These are phyloP conservation scores for Sugiyamaella boreocaroliniensis DNA, from an alignment of 805 yeast genomes.

Conservation along the genomic window DNA sequence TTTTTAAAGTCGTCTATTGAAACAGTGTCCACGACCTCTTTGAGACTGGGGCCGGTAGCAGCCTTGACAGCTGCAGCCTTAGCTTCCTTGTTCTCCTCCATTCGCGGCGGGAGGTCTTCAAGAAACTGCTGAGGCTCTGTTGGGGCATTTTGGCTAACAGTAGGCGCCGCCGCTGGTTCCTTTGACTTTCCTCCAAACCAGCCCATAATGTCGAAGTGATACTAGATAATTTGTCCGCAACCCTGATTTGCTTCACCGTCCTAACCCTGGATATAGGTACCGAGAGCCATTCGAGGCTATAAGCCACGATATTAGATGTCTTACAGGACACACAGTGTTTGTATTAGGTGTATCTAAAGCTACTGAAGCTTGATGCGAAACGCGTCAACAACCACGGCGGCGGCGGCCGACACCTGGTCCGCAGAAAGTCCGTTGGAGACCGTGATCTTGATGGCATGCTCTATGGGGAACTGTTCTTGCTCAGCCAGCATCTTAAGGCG, in stretches of 20 bases:
- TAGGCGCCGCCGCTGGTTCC: too few relatives aligned
- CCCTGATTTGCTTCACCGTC: too few relatives aligned
- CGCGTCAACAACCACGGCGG: conserved; percentile 29
- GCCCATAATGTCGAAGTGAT: too few relatives aligned
- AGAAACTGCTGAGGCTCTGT: conserved; percentile 10
- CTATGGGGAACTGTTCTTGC: conserved; percentile 67
- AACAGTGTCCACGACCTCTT: conserved; percentile 20
- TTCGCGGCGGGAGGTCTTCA: conserved; percentile 29
- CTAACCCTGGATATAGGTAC: not conserved
- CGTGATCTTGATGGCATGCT: conserved; percentile 52
- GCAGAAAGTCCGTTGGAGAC: conserved; percentile 38
- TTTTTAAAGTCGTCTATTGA: conserved; percentile 28
- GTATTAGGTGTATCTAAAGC: not conserved
- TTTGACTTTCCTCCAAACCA: too few relatives aligned
- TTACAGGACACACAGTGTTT: not conserved
- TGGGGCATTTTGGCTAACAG: not conserved
- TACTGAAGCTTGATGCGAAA: conserved; percentile 7
- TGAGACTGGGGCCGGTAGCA: conserved; percentile 8
- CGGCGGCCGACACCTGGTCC: conserved; percentile 41
- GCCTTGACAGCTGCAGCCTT: conserved; percentile 10
- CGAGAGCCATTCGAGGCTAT: too few relatives aligned
- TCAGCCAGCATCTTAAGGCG: conserved; percentile 58
- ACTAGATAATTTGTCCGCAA: too few relatives aligned
- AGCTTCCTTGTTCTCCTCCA: conserved; percentile 24
- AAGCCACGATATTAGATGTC: too few relatives aligned